Evolutionary conservation across 768 basidiomycete species (phyloP), one percentile per base, ranked within the genome.

Genomic region (Melanogaster broomeanus): DNA sequence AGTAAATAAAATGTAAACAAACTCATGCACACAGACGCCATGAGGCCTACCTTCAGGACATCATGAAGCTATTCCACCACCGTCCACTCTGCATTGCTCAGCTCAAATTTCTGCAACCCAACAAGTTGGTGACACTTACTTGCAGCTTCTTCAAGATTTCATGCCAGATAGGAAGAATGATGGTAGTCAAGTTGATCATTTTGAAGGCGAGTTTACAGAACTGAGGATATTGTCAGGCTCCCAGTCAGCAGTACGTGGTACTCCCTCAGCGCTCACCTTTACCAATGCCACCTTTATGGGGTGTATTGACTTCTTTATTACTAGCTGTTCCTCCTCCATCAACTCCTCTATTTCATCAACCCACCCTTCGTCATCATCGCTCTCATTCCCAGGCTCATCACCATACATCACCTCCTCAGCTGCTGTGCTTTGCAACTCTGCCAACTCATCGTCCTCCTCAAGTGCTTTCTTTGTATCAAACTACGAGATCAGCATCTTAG

Each of bases 41-140:
- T 19, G 16, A 52, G 7, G 34, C 55, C 25, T 22, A 66, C 65
- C 62, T 65, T 58, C 11, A 69, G 45, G 2, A 61, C 51, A 18
- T 56, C 39, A 16, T 45, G 40, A 6, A 66, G 42, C 42, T 67
- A 54, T 3, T 33, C 16, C 0, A 56, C 21, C 1, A 58, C 38
- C 8, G 19, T 15, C 64, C 61, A 65, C 38, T 65, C 59, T 10
- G 48, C 12, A 0, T 50, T 19, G 6, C 11, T 24, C 0, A 68
- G 15, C 1, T 56, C 47, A 3, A 58, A 42, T 13, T 54, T 44
- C 18, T 49, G 3, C 58, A 64, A 58, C 31, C 53, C 64, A 38
- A 66, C 37, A 70, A 52, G 4, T 45, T 19, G 0, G 45, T 52
- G 0, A 21, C 11, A 0, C 28, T 5, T 6, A 59, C 34, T 3